Percentiles rank a stretch among this genome's conserved stretches.
phyloP scores from a whole-genome alignment of 176 grass and related monocot genomes.

The Oryza punctata region DNA sequence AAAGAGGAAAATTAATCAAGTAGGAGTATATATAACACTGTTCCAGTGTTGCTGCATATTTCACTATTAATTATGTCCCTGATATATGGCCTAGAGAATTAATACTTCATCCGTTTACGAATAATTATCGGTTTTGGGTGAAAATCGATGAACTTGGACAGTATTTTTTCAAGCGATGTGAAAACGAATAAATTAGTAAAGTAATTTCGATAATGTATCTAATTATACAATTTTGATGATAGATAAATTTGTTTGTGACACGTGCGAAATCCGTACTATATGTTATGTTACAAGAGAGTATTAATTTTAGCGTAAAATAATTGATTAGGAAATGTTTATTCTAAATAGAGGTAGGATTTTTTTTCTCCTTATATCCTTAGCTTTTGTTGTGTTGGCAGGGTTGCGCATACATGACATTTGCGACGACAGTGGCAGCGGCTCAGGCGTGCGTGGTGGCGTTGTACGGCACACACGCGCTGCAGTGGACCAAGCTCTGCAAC shows the following conservation, averaged over 20 bases:
- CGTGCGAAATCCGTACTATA: not conserved
- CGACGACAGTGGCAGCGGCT: slow-evolving; percentile 59
- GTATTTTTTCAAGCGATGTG: too few relatives aligned
- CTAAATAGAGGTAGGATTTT: not conserved
- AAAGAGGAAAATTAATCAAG: not conserved
- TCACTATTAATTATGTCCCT: not conserved
- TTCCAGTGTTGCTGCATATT: not conserved
- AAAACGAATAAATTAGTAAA: too few relatives aligned
- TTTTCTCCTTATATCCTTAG: not conserved
- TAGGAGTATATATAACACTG: not conserved
- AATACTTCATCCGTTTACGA: too few relatives aligned
- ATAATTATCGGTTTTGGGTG: too few relatives aligned
- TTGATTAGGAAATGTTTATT: not conserved
- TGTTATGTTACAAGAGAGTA: too few relatives aligned
- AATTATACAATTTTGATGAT: too few relatives aligned
- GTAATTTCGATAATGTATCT: too few relatives aligned
- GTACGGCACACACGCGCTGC: slow-evolving; percentile 46
- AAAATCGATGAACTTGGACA: too few relatives aligned
- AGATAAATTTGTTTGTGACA: too few relatives aligned
- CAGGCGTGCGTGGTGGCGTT: slow-evolving; percentile 67
- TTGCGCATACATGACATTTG: slow-evolving; percentile 66
- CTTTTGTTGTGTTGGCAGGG: not conserved
- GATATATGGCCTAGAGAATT: too few relatives aligned
- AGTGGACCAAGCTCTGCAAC: slow-evolving; percentile 95
- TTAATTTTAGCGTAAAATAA: not conserved